Conservation (phyloP, 2,329 filamentous ascomycete genomes). For the Sclerotinia nivalis region DNA sequence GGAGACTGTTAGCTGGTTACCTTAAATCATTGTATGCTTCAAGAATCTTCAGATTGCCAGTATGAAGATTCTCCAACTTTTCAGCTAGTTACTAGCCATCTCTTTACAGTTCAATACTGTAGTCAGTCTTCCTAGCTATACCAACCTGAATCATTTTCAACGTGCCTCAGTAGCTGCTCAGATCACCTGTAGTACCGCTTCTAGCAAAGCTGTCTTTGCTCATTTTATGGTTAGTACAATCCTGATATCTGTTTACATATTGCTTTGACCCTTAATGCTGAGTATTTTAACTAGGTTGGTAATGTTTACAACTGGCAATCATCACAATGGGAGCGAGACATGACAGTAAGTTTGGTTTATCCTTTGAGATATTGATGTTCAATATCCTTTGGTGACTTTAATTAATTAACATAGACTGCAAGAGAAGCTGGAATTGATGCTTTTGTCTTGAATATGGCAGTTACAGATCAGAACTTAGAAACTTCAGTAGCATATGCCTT, state of each 20-base stretch:
- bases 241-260: background rate
- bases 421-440: background rate
- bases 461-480: background rate
- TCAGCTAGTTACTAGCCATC: background rate
- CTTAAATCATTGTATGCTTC: background rate
- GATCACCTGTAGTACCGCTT: background rate
- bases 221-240: slow-evolving; percentile 8
- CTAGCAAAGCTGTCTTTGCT: slow-evolving; percentile 6
- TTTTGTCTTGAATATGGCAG: background rate
- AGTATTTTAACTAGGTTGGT: background rate
- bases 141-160: background rate
- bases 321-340: background rate
- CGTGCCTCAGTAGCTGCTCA: background rate
- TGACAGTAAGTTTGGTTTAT: background rate
- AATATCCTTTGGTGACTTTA: background rate
- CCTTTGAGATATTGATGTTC: background rate
- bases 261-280: background rate
- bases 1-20: background rate
- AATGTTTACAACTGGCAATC: background rate
- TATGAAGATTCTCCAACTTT: background rate
- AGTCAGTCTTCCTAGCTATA: background rate
- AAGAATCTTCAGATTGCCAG: background rate
- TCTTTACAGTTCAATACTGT: background rate
- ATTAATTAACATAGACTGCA: background rate
- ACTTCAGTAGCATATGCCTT: background rate